Percentiles rank a stretch among this genome's conserved stretches.
Conservation (phyloP, 495 filamentous ascomycete species). For the Podospora tetraspora region DNA sequence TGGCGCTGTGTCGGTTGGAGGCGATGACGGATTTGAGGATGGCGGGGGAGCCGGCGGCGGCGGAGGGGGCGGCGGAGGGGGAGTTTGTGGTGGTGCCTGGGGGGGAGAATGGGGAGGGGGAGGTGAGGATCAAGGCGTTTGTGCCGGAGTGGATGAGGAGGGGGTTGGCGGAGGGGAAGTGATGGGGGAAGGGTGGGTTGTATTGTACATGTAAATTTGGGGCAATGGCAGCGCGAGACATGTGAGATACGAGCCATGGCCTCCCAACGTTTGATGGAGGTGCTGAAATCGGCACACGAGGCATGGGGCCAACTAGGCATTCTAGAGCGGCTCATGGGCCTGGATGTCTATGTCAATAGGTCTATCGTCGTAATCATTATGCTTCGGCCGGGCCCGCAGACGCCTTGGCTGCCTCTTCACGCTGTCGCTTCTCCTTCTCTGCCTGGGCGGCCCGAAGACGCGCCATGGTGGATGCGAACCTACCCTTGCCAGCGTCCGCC, state of each 20-base stretch:
- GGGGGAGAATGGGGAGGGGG: constrained; percentile 9
- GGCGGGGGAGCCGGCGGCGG: constrained; percentile 57
- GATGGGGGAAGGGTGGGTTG: constrained; percentile 1
- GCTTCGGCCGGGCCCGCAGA: not conserved
- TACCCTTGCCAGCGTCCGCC: constrained; percentile 6
- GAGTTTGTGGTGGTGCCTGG: constrained; percentile 43
- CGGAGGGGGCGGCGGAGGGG: constrained; percentile 34
- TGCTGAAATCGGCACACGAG: too few species aligned
- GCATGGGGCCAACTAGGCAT: too few species aligned
- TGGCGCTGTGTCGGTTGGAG: constrained; percentile 85
- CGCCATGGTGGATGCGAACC: constrained; percentile 37
- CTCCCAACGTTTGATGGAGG: too few species aligned
- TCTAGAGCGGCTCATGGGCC: too few species aligned
- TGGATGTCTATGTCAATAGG: not conserved
- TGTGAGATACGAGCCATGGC: constrained; percentile 28
- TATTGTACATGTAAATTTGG: not conserved
- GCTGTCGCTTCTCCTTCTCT: constrained; percentile 24
- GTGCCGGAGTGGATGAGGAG: constrained; percentile 71
- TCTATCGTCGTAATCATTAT: not conserved
- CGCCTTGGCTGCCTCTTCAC: constrained; percentile 18
- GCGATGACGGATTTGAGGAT: constrained; percentile 73
- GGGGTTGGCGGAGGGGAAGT: constrained; percentile 19
- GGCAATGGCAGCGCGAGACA: constrained; percentile 19
- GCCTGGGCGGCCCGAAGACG: constrained; percentile 39
- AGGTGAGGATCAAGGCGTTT: constrained; percentile 72